A percentile compares a stretch with the other conserved stretches of the same genome.
Evolutionary conservation across 306 rosid genomes (phyloP).

Genomic region (Leucaena leucocephala): DNA sequence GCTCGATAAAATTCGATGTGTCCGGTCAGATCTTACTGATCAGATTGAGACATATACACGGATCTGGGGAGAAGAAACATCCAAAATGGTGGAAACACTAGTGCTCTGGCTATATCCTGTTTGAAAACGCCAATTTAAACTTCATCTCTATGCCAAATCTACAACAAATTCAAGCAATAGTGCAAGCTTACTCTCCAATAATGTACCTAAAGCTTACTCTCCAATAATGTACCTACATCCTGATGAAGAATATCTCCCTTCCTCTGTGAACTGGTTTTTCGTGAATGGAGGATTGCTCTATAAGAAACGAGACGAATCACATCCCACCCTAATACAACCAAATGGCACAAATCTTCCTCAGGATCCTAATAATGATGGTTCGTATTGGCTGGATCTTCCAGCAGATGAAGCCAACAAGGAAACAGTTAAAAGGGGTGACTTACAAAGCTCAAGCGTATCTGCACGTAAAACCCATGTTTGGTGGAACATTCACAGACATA

Average conservation of each 20-base stretch:
- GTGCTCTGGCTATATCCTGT: too few species aligned
- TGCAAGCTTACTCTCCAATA: constrained; percentile 57
- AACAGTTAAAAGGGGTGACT: constrained; percentile 52
- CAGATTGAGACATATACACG: too few species aligned
- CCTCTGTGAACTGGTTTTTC: constrained; percentile 29
- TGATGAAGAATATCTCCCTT: constrained; percentile 52
- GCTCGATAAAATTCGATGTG: too few species aligned
- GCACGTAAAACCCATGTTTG: constrained; percentile 49
- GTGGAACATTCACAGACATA: background rate
- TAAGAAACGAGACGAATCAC: background rate
- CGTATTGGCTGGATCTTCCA: constrained; percentile 61
- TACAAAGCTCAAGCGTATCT: constrained; percentile 41
- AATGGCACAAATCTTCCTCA: background rate
- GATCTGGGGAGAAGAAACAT: too few species aligned
- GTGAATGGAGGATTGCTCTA: background rate
- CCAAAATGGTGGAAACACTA: too few species aligned
- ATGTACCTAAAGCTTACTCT: too few species aligned
- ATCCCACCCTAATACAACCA: background rate
- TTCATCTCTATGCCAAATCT: too few species aligned
- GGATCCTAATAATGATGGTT: constrained; percentile 52
- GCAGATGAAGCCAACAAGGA: constrained; percentile 35
- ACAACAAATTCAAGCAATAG: too few species aligned
- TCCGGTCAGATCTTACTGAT: too few species aligned
- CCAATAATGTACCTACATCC: constrained; percentile 54
- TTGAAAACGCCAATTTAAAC: too few species aligned